Evolutionary conservation across 768 basidiomycete genomes (phyloP), one percentile per base, ranked within the genome.

Genomic region (Tremella mesenterica): DNA sequence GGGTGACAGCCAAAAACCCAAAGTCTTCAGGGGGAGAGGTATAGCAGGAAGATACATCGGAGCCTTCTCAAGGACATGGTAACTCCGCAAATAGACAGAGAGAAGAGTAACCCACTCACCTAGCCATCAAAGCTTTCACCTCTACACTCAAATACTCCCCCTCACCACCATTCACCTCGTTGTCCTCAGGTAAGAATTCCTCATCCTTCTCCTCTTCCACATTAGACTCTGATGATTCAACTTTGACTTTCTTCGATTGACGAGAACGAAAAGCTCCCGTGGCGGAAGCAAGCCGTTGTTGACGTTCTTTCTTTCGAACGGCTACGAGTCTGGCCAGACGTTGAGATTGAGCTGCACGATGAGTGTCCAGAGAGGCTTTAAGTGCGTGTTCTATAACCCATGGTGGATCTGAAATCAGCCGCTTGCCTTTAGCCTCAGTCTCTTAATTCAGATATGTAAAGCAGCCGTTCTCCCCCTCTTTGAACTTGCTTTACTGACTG

Each of bases 71-170:
- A n/a, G n/a, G n/a, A n/a, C n/a, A n/a, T n/a, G n/a, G n/a, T n/a
- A n/a, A n/a, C n/a, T n/a, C n/a, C n/a, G n/a, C n/a, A n/a, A n/a
- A n/a, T n/a, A 48, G 5, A 28, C n/a, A n/a, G 48, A 41, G 28
- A 29, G 31, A 30, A 18, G 20, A 38, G 31, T 41, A 2, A 5
- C 28, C 2, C 6, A 71, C 79, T 41, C 59, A 90, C 91, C 82
- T 85, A 46, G 77, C 79, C 84, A 93, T 85, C 10, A 93, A 75
- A 0, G 82, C 86, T 25, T 81, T 80, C 5, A 93, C 83, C 36
- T 81, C 85, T 1, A 85, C 83, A 5, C 86, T 85, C 4, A 91
- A 77, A 60, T 86, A 84, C 73, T 75, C 78, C 44, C 54, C 58
- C 18, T 77, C 46, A 30, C 61, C 77, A 53, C 64, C 25, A 52